Percentiles rank a stretch among this genome's conserved stretches.
Conservation (phyloP, 768 basidiomycete genomes). For the Mycena polygramma region DNA sequence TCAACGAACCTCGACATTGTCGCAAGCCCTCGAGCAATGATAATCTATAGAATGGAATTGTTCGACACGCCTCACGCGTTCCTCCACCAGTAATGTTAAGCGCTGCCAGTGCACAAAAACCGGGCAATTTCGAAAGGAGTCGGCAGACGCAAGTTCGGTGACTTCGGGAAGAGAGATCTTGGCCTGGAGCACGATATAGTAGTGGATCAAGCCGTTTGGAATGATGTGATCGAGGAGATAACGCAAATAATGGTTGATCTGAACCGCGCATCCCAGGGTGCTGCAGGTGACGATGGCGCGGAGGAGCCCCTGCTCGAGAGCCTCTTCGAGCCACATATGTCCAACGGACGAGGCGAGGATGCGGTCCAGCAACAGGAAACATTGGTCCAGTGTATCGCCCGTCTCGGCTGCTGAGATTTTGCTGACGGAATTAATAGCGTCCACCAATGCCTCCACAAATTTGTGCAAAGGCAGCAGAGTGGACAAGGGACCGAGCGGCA, state of each 20-base stretch:
- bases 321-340: background rate
- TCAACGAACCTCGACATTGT: constrained; percentile 1
- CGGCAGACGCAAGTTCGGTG: background rate
- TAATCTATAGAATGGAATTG: background rate
- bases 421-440: background rate
- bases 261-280: background rate
- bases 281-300: background rate
- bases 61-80: background rate
- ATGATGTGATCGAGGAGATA: background rate
- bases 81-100: background rate
- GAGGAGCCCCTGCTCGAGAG: background rate
- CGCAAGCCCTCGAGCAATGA: background rate
- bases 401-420: background rate
- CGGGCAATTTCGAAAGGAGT: constrained; percentile 1
- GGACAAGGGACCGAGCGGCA: background rate
- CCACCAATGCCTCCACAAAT: background rate
- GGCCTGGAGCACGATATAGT: background rate
- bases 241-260: background rate
- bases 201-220: background rate
- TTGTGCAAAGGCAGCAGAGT: background rate
- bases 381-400: background rate
- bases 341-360: background rate
- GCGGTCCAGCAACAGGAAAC: background rate
- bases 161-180: background rate
- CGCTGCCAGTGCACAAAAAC: background rate